Evolutionary conservation across 2,329 filamentous ascomycete species (phyloP).

Genomic region (Beauveria brongniartii): DNA sequence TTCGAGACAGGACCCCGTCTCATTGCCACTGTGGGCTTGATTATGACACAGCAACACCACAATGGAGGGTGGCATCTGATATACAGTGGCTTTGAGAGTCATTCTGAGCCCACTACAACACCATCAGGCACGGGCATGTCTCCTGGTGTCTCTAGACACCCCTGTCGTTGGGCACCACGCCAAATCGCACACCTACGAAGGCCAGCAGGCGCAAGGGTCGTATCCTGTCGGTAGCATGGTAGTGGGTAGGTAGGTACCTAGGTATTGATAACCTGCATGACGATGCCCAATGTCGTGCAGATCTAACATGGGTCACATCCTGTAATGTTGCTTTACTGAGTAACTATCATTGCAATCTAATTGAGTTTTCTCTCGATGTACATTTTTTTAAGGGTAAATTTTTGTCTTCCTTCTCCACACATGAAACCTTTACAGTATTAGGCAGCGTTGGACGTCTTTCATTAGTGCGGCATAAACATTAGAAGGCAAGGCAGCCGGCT

Average conservation of each 20-base stretch:
- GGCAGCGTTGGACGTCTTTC: background rate
- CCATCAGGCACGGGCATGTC: background rate
- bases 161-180: background rate
- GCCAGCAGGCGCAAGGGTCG: no score
- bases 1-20: slow-evolving; percentile 59
- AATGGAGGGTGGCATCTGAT: background rate
- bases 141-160: background rate
- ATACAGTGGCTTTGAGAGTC: background rate
- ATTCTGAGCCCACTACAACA: background rate
- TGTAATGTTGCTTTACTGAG: no score
- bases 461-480: background rate
- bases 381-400: background rate
- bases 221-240: no score
- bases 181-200: no score
- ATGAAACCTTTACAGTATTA: background rate
- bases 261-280: no score
- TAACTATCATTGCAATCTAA: no score
- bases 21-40: slow-evolving; percentile 67
- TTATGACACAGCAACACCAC: slow-evolving; percentile 2
- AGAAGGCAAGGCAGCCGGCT: background rate
- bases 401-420: background rate
- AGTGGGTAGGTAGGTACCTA: no score
- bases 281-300: no score
- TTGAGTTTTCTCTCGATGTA: background rate
- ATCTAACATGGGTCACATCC: no score